Base-by-base conservation (phyloP, 306 rosid genomes). In the Sicyos edulis region DNA sequence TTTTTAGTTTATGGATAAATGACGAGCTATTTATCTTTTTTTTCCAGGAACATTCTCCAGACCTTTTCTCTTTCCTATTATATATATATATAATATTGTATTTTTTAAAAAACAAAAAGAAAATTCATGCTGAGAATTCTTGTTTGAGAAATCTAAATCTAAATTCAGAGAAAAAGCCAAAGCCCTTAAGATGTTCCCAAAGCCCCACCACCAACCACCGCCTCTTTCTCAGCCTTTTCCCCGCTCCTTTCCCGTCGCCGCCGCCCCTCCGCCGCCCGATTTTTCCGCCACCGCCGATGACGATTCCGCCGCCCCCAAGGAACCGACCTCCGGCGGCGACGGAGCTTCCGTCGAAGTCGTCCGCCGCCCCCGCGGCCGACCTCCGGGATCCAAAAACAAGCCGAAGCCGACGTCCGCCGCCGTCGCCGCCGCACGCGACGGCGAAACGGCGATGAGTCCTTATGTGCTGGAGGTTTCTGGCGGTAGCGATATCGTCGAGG, bases 341-440 rank as follows among this genome's bases (percentile, higher is more conserved):
- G 96, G 95, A 0, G 88, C 96, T 4, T 60, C 89, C 51, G 87
- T 95, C 6, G 99, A 95, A 29, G 95, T 95, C 0, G 83, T 78
- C 1, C 71, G 93, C 13, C 78, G 99, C 0, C 96, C 99, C 1
- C 55, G 96, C 1, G 99, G 99, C 0, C 97, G 99, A 1, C 99
- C 99, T 0, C 99, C 97, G 0, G 99, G 99, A 1, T 91, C 99
- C 59, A 93, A 91, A 34, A 93, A 93, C 83, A 87, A 78, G 74
- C 97, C 99, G 21, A 95, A 85, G 32, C 86, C 99, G 0, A 86
- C 95, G 0, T 81, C 91, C 7, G 70, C 87, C 15, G 82, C 91
- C 4, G 74, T 91, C 19, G 85, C 85, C 0, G 84, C 88, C 12
- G 29, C 29, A 26, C 95, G 96, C 0, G 96, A 87, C 26, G 59